Base-by-base conservation (phyloP, 2,329 filamentous ascomycete species). In the Fonsecaea pedrosoi region DNA sequence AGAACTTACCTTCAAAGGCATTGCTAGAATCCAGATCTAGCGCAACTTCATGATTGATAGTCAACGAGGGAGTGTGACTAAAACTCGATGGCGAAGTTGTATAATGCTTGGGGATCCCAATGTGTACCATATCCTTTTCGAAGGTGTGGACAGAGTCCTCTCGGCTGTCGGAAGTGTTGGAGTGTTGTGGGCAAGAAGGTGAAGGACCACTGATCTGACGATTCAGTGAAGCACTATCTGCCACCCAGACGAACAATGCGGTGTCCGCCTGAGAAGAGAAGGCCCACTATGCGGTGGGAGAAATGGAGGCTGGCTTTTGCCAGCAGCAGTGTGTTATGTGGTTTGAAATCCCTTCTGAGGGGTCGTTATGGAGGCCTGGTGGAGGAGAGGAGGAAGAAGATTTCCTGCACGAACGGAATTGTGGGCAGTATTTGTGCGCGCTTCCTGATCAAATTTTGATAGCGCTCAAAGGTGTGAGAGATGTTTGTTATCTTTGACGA, bases 241-340 rank as follows among this genome's bases (percentile, higher is more conserved):
- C 91, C 89, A 86, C 92, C 88, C 92, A 96, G 92, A 94, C 92
- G 92, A 94, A 94, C 90, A 87, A 90, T 92, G 90, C 88, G 88
- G 90, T 86, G 91, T 91, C 86, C 91, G 92, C 87, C 89, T 91
- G 92, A 94, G 92, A 84, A 94, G 91, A 95, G 92, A 93, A 95
- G 92, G 92, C 92, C 92, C 92, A 95, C 90, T 86, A 85, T 86
- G 57, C 81, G 84, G 86, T 83, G 82, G 80, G 80, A 74, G 81
- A 75, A 74, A 77, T 81, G 81, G 84, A 86, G 87, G 91, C 90
- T 94, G 91, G 92, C 91, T 87, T 87, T 77, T 90, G 91, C 92
- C 91, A 93, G 91, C 90, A 88, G 86, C 87, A 91, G 65, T 68
- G 64, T 60, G 71, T 76, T 75, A 75, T 30, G 54, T 38, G 73